phyloP scores from a whole-genome alignment of 2,329 filamentous ascomycete genomes.

The Talaromyces sp. region DNA sequence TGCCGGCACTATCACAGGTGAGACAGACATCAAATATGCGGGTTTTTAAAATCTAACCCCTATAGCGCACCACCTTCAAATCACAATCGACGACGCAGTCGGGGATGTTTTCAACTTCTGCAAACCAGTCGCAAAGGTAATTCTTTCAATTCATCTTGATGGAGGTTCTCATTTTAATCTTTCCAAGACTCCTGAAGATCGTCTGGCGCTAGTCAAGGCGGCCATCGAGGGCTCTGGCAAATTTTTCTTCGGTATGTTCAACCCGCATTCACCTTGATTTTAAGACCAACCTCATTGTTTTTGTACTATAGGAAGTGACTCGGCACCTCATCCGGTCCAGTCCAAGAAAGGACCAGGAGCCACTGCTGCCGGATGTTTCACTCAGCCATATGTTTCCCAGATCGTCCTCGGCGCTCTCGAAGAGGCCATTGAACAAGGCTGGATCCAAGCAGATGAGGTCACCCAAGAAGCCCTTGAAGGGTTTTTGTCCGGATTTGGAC shows the following conservation, averaged over 20 bases:
- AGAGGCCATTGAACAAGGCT: slow-evolving; percentile 48
- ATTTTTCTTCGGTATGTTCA: slow-evolving; percentile 57
- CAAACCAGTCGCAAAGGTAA: slow-evolving; percentile 62
- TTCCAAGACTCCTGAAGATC: slow-evolving; percentile 55
- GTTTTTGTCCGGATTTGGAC: slow-evolving; percentile 53
- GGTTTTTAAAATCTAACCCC: neutral
- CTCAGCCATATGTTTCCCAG: slow-evolving; percentile 54
- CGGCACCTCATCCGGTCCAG: slow-evolving; percentile 57
- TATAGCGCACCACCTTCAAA: slow-evolving; percentile 69
- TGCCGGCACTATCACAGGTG: slow-evolving; percentile 57
- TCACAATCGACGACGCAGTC: slow-evolving; percentile 72
- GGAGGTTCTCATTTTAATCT: neutral
- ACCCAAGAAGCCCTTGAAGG: slow-evolving; percentile 49
- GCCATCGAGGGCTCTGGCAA: slow-evolving; percentile 50
- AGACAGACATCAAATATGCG: neutral
- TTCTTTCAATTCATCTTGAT: neutral
- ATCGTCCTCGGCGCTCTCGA: slow-evolving; percentile 55
- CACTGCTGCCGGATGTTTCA: slow-evolving; percentile 55
- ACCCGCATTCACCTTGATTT: neutral
- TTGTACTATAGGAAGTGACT: slow-evolving; percentile 47
- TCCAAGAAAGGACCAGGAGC: slow-evolving; percentile 51
- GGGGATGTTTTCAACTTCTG: slow-evolving; percentile 72
- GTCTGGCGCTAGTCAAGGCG: slow-evolving; percentile 64
- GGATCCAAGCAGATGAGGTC: slow-evolving; percentile 50
- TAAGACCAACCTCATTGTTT: neutral